A percentile compares a stretch with the other conserved stretches of the same genome.
Conservation (phyloP, 2,329 filamentous ascomycete genomes). For the Aspergillus niger region DNA sequence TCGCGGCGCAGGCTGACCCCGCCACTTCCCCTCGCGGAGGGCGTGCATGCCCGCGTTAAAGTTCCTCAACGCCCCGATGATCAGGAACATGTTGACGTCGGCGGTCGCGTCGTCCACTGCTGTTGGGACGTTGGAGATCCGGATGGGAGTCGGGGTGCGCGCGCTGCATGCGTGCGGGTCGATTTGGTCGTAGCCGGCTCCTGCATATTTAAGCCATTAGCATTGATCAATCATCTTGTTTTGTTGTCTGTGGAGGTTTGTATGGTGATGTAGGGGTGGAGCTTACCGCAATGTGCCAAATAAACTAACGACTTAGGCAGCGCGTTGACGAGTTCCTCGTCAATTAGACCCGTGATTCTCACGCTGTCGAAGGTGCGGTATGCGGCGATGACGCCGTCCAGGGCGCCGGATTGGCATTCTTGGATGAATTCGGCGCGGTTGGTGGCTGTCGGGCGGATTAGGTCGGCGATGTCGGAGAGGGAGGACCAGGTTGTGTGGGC, state of each 20-base stretch:
- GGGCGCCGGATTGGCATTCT: constrained; percentile 65
- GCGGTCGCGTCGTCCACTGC: constrained; percentile 82
- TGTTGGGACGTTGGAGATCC: constrained; percentile 78
- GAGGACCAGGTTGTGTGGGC: constrained; percentile 67
- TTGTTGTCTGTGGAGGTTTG: not conserved
- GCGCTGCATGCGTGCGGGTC: constrained; percentile 71
- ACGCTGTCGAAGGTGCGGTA: constrained; percentile 73
- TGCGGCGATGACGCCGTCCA: constrained; percentile 66
- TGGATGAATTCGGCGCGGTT: constrained; percentile 68
- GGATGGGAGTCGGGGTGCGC: constrained; percentile 56
- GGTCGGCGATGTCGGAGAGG: constrained; percentile 64
- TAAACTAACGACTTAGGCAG: constrained; percentile 43
- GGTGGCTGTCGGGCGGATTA: constrained; percentile 63
- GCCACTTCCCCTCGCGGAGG: constrained; percentile 69
- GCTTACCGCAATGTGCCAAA: constrained; percentile 44
- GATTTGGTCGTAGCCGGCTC: constrained; percentile 84
- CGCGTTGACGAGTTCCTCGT: constrained; percentile 66
- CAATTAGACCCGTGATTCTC: constrained; percentile 66
- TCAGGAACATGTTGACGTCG: constrained; percentile 76
- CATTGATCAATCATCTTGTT: too few relatives aligned
- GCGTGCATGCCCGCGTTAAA: constrained; percentile 67
- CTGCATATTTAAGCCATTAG: constrained; percentile 39
- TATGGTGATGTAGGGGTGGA: not conserved
- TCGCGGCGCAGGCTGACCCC: constrained; percentile 56
- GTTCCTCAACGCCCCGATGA: constrained; percentile 76